Evolutionary conservation across 352 stramenopile genomes (phyloP).

Genomic region (Globisporangium nagaii): DNA sequence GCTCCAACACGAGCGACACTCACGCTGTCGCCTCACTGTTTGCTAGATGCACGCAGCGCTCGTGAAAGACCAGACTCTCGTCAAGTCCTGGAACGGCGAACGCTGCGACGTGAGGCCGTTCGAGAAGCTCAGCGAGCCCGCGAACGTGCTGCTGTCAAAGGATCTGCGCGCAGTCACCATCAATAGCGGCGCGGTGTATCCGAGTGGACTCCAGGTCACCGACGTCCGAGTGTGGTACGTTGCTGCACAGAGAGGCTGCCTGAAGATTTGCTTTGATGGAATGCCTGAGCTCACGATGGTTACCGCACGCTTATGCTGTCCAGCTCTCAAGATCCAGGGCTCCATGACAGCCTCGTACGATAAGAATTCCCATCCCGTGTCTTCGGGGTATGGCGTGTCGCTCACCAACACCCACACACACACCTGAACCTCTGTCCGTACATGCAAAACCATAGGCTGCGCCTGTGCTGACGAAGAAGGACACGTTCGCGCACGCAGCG

Average conservation of each 20-base stretch:
- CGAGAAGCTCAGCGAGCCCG: conserved; percentile 26
- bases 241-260: not conserved
- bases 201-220: conserved; percentile 14
- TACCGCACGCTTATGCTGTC: not conserved
- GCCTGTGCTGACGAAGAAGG: conserved; percentile 42
- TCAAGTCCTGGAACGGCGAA: conserved; percentile 56
- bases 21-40: no score
- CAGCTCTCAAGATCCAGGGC: conserved; percentile 3
- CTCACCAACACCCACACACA: no score
- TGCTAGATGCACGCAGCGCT: conserved; percentile 30
- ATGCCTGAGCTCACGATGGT: no score
- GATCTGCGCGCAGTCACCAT: conserved; percentile 26
- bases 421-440: not conserved
- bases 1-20: no score
- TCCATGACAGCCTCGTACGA: conserved; percentile 7
- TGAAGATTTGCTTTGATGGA: no score
- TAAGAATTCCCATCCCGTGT: no score
- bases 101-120: conserved; percentile 47
- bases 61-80: conserved; percentile 30
- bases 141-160: conserved; percentile 28
- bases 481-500: conserved; percentile 32
- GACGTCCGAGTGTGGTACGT: conserved; percentile 12
- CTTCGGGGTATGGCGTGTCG: no score
- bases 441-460: conserved; percentile 15
- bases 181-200: conserved; percentile 5